phyloP scores from a whole-genome alignment of 768 basidiomycete species.

The Phlegmacium glaucopus region DNA sequence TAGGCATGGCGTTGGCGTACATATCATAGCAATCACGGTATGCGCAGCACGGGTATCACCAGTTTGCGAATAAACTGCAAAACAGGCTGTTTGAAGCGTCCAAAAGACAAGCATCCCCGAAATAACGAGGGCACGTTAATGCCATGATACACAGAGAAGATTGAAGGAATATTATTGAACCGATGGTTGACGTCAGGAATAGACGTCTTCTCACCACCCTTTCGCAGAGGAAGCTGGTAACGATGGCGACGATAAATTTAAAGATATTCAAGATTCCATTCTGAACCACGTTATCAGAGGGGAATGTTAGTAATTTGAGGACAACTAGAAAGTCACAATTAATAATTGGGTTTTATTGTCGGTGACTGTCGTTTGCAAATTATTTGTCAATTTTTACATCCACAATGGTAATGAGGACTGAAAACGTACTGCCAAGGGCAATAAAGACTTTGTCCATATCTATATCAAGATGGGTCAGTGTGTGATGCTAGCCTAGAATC shows the following conservation, averaged over 20 bases:
- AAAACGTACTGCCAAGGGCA: conserved; percentile 40
- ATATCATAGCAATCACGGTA: conserved; percentile 49
- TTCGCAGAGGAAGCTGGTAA: conserved; percentile 47
- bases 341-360: conserved; percentile 39
- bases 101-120: conserved; percentile 52
- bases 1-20: conserved; percentile 15
- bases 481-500: background rate
- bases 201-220: conserved; percentile 46
- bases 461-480: conserved; percentile 3
- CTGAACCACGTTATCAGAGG: conserved; percentile 19
- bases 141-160: too few relatives aligned
- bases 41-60: conserved; percentile 42
- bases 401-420: background rate
- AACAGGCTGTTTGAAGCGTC: conserved; percentile 54
- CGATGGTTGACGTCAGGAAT: conserved; percentile 45
- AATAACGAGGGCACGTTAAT: conserved; percentile 9
- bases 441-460: conserved; percentile 53
- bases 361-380: conserved; percentile 38
- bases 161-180: conserved; percentile 12
- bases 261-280: conserved; percentile 54
- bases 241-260: conserved; percentile 52
- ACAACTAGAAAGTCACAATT: conserved; percentile 25
- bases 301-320: background rate
- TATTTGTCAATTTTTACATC: too few relatives aligned
- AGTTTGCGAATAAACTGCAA: conserved; percentile 33